Evolutionary conservation across 139 green algal species (phyloP).

Genomic region (Ulvella scutata): DNA sequence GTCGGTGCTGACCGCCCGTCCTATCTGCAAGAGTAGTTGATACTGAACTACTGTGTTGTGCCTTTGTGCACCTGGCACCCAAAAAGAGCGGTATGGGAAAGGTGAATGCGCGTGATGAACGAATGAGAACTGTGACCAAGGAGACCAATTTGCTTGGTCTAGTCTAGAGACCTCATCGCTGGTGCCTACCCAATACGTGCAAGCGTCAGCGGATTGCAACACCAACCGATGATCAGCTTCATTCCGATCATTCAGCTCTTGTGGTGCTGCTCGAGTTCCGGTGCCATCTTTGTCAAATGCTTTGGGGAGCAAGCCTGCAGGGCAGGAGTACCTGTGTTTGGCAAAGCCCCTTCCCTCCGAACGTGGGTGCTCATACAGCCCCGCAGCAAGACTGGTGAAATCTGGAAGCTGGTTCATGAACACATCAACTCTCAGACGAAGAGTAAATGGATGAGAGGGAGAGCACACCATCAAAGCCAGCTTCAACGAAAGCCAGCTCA

Average conservation of each 20-base stretch:
- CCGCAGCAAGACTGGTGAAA: too few species aligned
- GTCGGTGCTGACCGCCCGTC: too few species aligned
- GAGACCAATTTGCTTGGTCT: background rate
- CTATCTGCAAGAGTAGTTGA: background rate
- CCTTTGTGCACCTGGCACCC: background rate
- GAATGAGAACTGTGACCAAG: background rate
- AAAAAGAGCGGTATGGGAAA: background rate
- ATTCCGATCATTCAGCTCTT: background rate
- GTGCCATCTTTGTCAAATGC: background rate
- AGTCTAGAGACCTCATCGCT: background rate
- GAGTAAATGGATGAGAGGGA: too few species aligned
- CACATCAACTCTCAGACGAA: too few species aligned
- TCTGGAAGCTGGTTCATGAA: too few species aligned
- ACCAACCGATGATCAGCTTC: background rate
- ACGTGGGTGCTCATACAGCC: too few species aligned
- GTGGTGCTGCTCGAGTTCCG: background rate
- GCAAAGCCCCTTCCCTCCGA: too few species aligned
- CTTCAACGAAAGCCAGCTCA: slow-evolving; percentile 49
- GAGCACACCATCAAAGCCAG: slow-evolving; percentile 31
- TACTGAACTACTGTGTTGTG: background rate
- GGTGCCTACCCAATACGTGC: background rate
- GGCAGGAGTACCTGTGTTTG: too few species aligned
- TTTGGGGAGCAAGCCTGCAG: background rate
- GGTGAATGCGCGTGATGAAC: background rate
- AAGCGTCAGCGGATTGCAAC: background rate